Percentiles rank a stretch among this genome's conserved stretches.
Evolutionary conservation across 139 green algal genomes (phyloP).

Genomic region (Tetraselmis striata): DNA sequence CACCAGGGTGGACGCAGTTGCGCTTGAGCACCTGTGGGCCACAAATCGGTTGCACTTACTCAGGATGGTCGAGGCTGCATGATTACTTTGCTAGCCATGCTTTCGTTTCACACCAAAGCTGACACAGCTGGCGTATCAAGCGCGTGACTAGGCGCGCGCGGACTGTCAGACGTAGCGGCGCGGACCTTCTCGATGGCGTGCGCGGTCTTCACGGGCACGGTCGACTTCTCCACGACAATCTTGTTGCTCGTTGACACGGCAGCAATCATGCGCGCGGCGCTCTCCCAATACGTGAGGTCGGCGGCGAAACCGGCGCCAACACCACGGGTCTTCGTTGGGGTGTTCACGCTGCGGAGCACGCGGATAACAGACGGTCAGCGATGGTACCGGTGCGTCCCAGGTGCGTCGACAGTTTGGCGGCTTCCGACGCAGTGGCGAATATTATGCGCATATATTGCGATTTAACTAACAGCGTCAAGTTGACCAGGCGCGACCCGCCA

Average conservation of each 20-base stretch:
- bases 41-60: too few relatives aligned
- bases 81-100: too few relatives aligned
- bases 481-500: background rate
- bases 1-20: slow-evolving; percentile 50
- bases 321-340: slow-evolving; percentile 45
- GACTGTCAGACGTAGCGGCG: too few relatives aligned
- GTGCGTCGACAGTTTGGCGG: too few relatives aligned
- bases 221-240: slow-evolving; percentile 61
- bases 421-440: too few relatives aligned
- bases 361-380: background rate
- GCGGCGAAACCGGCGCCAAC: slow-evolving; percentile 48
- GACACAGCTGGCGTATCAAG: too few relatives aligned
- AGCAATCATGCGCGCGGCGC: slow-evolving; percentile 38
- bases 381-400: background rate
- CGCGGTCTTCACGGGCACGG: slow-evolving; percentile 55
- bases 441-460: background rate
- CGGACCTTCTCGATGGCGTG: slow-evolving; percentile 56
- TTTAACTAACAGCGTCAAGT: background rate
- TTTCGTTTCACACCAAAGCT: too few relatives aligned
- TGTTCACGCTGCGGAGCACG: slow-evolving; percentile 38
- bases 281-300: slow-evolving; percentile 60
- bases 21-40: slow-evolving; percentile 73
- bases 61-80: too few relatives aligned
- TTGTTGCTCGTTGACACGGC: slow-evolving; percentile 19
- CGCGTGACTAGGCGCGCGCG: too few relatives aligned